Base-by-base conservation (phyloP, 495 filamentous ascomycete genomes). In the Penicillium ucsense region DNA sequence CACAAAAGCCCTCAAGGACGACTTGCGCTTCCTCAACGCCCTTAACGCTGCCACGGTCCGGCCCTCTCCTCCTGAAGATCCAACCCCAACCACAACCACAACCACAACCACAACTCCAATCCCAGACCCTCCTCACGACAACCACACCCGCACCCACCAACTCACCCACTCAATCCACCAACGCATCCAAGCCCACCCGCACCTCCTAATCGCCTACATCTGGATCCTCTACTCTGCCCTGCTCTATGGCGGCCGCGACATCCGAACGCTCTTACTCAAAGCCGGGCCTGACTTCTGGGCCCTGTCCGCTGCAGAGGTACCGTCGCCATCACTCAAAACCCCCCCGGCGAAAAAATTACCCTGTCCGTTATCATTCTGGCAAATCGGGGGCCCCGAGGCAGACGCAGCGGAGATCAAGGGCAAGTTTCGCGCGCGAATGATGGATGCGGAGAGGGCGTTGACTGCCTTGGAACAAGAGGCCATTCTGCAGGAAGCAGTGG, bases 161-260 rank as follows among this genome's bases (percentile, higher is more conserved):
- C 37, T 55, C n/a, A 31, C 33, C 7, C 35, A 40, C 3, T 36
- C 55, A 11, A 38, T 59, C n/a, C 31, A 38, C 28, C 39, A 47
- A 6, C 44, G 38, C 3, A 60, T 72, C 3, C 29, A 10, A 3
- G 37, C 11, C 20, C 71, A 69, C 32, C 76, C 76, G n/a, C 76
- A 80, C 47, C 52, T 74, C 0, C 58, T 80, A 0, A 47, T 83
- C 10, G 75, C 79, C 1, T 81, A 80, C 52, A 66, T 71, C 3
- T 81, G 78, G 77, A 70, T 78, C 28, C 65, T 80, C 44, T 81
- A 82, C 52, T 75, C 80, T 67, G 79, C 79, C 4, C 55, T 82
- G 0, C 77, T 83, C 47, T 71, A 69, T 31, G 79, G 79, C 8
- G 79, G 79, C 4, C 62, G 78, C 3, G 75, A 68, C 56, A 72